phyloP scores from a whole-genome alignment of 1,139 yeast species.

The Hanseniaspora uvarum region DNA sequence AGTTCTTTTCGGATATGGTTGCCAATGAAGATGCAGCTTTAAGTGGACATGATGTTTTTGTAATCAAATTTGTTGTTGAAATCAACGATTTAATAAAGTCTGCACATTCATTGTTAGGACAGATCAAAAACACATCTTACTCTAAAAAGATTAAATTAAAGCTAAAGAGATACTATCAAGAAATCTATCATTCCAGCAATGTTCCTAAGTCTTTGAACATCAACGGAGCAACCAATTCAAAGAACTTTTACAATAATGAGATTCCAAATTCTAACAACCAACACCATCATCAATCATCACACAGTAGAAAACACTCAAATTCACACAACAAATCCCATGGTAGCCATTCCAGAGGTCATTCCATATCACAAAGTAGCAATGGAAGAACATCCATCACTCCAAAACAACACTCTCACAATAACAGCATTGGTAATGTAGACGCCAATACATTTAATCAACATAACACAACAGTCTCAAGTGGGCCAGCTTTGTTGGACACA shows the following conservation, averaged over 20 bases:
- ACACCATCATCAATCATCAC: not conserved
- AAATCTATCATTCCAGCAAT: conserved; percentile 11
- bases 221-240: not conserved
- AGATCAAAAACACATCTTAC: conserved; percentile 36
- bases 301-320: not conserved
- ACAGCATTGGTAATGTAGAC: not conserved
- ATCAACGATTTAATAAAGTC: conserved; percentile 27
- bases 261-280: not conserved
- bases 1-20: conserved; percentile 9
- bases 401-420: conserved; percentile 2
- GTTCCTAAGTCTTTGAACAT: conserved; percentile 11
- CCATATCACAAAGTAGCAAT: not conserved
- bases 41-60: conserved; percentile 3
- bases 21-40: not conserved
- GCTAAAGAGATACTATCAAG: conserved; percentile 27
- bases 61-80: conserved; percentile 24
- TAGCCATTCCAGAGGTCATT: not conserved
- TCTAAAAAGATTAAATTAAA: conserved; percentile 36
- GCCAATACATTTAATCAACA: not conserved
- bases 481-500: conserved; percentile 2
- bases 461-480: not conserved
- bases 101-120: conserved; percentile 33
- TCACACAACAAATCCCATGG: not conserved
- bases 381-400: not conserved
- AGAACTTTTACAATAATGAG: not conserved